Conservation (phyloP, 1,284 basidiomycete genomes). For the Cryptococcus neoformans region DNA sequence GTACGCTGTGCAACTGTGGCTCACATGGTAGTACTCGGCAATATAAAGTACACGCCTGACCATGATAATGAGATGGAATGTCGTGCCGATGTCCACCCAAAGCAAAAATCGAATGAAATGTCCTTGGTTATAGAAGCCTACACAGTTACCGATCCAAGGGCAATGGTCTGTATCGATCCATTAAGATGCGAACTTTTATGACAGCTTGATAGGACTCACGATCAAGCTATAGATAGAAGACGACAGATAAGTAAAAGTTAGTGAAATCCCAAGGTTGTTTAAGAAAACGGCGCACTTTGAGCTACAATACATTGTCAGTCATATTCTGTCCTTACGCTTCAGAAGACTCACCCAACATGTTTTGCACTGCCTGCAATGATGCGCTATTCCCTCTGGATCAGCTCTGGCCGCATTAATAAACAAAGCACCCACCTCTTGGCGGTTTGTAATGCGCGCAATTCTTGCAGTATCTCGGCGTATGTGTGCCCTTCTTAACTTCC, state of each 20-base stretch:
- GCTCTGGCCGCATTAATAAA: constrained; percentile 49
- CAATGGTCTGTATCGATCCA: constrained; percentile 74
- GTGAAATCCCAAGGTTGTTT: neutral
- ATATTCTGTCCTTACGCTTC: neutral
- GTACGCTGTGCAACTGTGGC: constrained; percentile 8
- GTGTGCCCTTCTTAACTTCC: constrained; percentile 82
- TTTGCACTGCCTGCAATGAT: constrained; percentile 85
- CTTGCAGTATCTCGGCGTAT: constrained; percentile 74
- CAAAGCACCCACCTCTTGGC: constrained; percentile 39
- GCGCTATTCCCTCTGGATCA: constrained; percentile 52
- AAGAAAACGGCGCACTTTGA: constrained; percentile 49
- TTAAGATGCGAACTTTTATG: constrained; percentile 6
- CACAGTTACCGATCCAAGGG: constrained; percentile 51
- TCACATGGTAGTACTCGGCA: constrained; percentile 28
- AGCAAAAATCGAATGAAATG: constrained; percentile 91
- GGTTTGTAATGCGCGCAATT: constrained; percentile 59
- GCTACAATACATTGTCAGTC: constrained; percentile 8
- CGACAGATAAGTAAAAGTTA: neutral
- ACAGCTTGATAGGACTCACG: constrained; percentile 11
- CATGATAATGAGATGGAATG: constrained; percentile 78
- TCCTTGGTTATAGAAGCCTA: constrained; percentile 84
- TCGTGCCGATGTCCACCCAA: constrained; percentile 71
- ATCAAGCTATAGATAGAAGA: constrained; percentile 27
- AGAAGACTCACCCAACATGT: constrained; percentile 53
- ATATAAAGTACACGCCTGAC: constrained; percentile 60